Conservation (phyloP, 1,139 yeast species). For the Protomyces gravidus region DNA sequence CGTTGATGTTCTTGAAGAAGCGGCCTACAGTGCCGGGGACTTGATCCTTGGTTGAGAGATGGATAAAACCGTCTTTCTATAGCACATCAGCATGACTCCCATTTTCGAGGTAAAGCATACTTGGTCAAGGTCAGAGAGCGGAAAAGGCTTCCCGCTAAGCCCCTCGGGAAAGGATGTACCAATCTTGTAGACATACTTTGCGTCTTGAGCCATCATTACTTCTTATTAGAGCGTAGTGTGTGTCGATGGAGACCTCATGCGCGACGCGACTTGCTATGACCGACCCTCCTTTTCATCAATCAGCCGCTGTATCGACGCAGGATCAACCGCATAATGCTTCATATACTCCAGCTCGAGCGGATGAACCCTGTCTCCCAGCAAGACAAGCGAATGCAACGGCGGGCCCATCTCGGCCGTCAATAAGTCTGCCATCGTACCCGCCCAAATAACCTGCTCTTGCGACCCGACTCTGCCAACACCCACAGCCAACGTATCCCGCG, state of each 20-base stretch:
- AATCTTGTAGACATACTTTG: slow-evolving; percentile 12
- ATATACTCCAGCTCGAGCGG: slow-evolving; percentile 86
- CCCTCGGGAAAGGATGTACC: slow-evolving; percentile 11
- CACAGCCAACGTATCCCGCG: slow-evolving; percentile 83
- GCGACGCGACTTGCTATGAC: neutral
- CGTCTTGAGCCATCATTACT: neutral
- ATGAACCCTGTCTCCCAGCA: slow-evolving; percentile 90
- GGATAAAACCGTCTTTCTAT: slow-evolving; percentile 26
- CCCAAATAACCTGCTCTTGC: slow-evolving; percentile 73
- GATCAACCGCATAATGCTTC: slow-evolving; percentile 67
- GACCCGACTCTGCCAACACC: slow-evolving; percentile 90
- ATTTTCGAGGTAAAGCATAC: neutral
- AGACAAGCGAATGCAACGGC: slow-evolving; percentile 85
- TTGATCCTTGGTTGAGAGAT: slow-evolving; percentile 15
- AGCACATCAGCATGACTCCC: neutral
- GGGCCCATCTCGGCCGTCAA: slow-evolving; percentile 75
- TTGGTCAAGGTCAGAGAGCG: slow-evolving; percentile 18
- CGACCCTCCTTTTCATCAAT: slow-evolving; percentile 19
- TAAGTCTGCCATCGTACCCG: slow-evolving; percentile 67
- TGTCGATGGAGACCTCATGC: neutral
- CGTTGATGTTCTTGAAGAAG: slow-evolving; percentile 6
- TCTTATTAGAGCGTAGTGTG: neutral
- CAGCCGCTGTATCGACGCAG: slow-evolving; percentile 38
- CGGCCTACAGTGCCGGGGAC: slow-evolving; percentile 28
- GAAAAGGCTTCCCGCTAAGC: neutral